Conservation (phyloP, 305 asterid species). For the Nicotiana rustica region DNA sequence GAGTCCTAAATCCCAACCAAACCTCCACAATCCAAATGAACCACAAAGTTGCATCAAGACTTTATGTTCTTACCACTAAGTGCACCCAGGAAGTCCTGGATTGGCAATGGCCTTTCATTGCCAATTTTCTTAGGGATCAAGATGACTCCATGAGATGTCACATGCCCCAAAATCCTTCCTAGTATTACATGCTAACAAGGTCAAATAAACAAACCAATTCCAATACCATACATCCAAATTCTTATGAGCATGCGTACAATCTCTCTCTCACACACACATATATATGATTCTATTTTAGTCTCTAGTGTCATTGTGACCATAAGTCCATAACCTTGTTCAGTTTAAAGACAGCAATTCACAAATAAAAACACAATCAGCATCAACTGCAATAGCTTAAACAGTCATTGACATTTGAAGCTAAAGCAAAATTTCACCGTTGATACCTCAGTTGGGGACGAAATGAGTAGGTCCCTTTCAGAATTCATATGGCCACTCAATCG, state of each 20-base stretch:
- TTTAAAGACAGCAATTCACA: neutral
- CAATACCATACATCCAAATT: neutral
- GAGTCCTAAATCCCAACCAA: constrained; percentile 3
- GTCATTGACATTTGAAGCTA: constrained; percentile 23
- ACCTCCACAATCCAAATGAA: neutral
- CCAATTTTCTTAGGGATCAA: neutral
- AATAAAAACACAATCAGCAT: neutral
- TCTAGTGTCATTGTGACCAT: neutral
- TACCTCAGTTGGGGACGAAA: constrained; percentile 52
- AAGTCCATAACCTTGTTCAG: constrained; percentile 6
- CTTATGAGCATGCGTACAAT: neutral
- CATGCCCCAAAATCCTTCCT: neutral
- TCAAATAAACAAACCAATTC: neutral
- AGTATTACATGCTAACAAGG: neutral
- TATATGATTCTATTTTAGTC: neutral
- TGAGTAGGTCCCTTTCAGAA: constrained; percentile 48
- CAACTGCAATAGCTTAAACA: constrained; percentile 25
- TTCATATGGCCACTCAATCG: constrained; percentile 52
- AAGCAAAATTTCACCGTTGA: constrained; percentile 3
- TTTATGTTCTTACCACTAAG: neutral
- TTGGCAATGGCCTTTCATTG: constrained; percentile 3
- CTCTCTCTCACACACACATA: neutral
- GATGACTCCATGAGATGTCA: neutral
- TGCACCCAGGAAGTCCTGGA: neutral
- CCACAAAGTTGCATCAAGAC: neutral